Evolutionary conservation across 768 basidiomycete genomes (phyloP).

Genomic region (Mycena rosella): DNA sequence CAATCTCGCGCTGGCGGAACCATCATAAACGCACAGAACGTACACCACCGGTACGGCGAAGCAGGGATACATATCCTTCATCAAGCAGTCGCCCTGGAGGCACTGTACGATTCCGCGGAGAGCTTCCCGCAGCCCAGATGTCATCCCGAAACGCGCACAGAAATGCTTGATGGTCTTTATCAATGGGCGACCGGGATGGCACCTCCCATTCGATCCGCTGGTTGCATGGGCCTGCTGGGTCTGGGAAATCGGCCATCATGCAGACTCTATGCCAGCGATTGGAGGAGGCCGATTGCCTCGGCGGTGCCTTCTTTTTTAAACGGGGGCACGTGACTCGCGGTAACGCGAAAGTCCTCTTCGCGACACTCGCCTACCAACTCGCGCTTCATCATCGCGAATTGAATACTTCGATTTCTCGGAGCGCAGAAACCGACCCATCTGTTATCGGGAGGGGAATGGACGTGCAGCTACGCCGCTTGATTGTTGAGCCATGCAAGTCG

Average conservation of each 20-base stretch:
- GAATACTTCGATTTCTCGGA: not conserved
- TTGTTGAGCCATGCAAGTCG: not conserved
- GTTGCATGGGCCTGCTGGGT: no score
- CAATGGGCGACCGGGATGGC: not conserved
- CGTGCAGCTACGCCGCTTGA: not conserved
- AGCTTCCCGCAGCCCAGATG: not conserved
- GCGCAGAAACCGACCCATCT: not conserved
- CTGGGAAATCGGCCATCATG: not conserved
- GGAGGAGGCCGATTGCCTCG: not conserved
- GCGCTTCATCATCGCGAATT: not conserved
- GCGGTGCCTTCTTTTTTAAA: no score
- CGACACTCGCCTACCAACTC: constrained; percentile 3
- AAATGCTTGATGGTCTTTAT: not conserved
- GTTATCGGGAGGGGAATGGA: not conserved
- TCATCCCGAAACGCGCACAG: not conserved
- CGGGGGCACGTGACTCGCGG: no score
- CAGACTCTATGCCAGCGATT: not conserved
- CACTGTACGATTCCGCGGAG: not conserved
- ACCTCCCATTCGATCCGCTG: not conserved
- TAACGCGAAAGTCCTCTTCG: not conserved
- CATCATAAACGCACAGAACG: no score
- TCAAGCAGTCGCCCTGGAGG: not conserved
- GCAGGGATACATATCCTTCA: no score
- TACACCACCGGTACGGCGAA: no score
- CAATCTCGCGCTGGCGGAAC: no score